Conservation (phyloP, 2,329 filamentous ascomycete genomes). For the Diaporthe citri region DNA sequence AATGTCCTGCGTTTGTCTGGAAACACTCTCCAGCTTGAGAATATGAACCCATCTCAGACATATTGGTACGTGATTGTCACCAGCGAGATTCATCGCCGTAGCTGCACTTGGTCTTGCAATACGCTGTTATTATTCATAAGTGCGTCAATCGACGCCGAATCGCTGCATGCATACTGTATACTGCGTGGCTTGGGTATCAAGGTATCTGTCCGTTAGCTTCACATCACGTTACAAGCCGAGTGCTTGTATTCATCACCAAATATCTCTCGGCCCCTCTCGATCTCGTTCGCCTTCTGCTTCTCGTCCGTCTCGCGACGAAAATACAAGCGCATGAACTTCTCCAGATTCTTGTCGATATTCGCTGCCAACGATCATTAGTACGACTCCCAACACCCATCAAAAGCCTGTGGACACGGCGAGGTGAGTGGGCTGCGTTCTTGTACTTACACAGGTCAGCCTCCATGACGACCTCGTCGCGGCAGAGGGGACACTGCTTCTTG, state of each 20-base stretch:
- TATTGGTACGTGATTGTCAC: background rate
- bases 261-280: conserved; percentile 78
- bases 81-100: background rate
- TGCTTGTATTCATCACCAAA: conserved; percentile 76
- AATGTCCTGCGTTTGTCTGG: background rate
- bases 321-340: conserved; percentile 78
- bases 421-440: too few relatives aligned
- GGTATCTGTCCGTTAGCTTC: background rate
- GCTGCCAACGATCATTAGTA: conserved; percentile 54
- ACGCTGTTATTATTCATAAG: background rate
- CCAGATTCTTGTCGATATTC: conserved; percentile 77
- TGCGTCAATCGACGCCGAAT: background rate
- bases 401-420: background rate
- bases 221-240: conserved; percentile 60
- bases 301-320: conserved; percentile 79
- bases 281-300: conserved; percentile 79
- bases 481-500: conserved; percentile 80
- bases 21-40: background rate
- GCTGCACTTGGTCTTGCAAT: background rate
- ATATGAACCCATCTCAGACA: background rate
- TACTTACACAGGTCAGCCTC: conserved; percentile 73
- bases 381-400: background rate
- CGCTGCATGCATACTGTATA: conserved; percentile 33
- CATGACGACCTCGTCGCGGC: conserved; percentile 78
- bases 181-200: conserved; percentile 38